These are phyloP conservation scores for Penicillium maclennaniae DNA, from an alignment of 495 filamentous ascomycete genomes.

Conservation along the genomic window DNA sequence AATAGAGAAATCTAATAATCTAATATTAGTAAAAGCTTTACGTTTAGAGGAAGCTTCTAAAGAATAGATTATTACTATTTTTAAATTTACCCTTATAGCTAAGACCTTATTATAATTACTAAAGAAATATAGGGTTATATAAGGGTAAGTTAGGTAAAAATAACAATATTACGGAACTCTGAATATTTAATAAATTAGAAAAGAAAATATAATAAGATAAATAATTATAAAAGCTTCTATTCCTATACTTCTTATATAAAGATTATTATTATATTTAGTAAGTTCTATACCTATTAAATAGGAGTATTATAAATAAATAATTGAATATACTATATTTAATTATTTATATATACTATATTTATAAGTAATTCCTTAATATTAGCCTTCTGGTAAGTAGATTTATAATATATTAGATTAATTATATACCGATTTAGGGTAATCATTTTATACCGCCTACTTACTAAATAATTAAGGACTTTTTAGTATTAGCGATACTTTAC, in stretches of 20 bases:
- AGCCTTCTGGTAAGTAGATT: too few species aligned
- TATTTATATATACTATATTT: too few species aligned
- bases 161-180: neutral
- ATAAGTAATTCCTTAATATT: too few species aligned
- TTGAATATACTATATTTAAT: too few species aligned
- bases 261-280: too few species aligned
- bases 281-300: too few species aligned
- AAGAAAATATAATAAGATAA: slow-evolving; percentile 1
- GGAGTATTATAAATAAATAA: too few species aligned
- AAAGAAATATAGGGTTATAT: neutral
- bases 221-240: neutral
- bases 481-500: too few species aligned
- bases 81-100: neutral
- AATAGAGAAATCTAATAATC: neutral
- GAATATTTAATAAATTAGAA: slow-evolving; percentile 1
- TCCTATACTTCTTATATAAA: slow-evolving; percentile 3
- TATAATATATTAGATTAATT: too few species aligned
- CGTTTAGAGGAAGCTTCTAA: neutral
- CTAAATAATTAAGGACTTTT: too few species aligned
- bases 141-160: neutral
- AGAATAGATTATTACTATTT: neutral
- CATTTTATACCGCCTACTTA: too few species aligned
- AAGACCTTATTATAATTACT: neutral
- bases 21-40: neutral
- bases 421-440: too few species aligned